These are phyloP conservation scores for Polyporus arcularius DNA, from an alignment of 768 basidiomycete species.

Conservation along the genomic window DNA sequence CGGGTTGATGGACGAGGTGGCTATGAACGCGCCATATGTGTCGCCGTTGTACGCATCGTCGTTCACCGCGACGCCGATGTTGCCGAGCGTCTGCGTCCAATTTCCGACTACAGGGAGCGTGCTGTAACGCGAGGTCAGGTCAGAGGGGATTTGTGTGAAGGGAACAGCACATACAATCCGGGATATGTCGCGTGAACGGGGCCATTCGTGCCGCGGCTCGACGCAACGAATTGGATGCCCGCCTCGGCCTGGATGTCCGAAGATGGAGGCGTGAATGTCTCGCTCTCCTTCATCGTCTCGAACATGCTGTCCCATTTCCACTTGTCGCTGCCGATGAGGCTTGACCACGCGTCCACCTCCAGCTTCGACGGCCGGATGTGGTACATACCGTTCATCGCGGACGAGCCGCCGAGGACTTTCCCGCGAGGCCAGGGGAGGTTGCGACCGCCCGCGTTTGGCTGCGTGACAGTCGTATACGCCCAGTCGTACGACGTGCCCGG, in stretches of 20 bases:
- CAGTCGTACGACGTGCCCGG: conserved; percentile 54
- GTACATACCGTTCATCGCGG: conserved; percentile 73
- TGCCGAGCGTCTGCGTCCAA: conserved; percentile 55
- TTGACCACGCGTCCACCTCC: conserved; percentile 50
- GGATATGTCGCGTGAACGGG: conserved; percentile 51
- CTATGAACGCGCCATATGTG: conserved; percentile 53
- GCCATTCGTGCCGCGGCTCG: conserved; percentile 54
- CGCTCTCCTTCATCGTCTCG: conserved; percentile 49
- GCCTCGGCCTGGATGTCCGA: conserved; percentile 39
- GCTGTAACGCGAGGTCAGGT: conserved; percentile 29
- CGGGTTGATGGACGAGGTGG: conserved; percentile 62
- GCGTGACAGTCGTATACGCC: conserved; percentile 51
- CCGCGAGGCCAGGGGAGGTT: conserved; percentile 60
- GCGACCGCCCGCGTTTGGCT: conserved; percentile 45
- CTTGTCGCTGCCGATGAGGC: conserved; percentile 39
- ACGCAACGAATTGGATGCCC: conserved; percentile 46
- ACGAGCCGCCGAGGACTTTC: conserved; percentile 68
- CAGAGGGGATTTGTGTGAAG: neutral
- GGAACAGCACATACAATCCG: conserved; percentile 44
- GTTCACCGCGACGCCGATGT: conserved; percentile 43
- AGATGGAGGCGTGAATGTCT: conserved; percentile 57
- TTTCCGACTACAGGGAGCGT: conserved; percentile 52
- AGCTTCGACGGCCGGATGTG: conserved; percentile 51
- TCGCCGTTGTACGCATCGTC: conserved; percentile 48
- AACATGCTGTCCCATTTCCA: conserved; percentile 54